Evolutionary conservation across 1,139 yeast genomes (phyloP).

Genomic region (Groenewaldozyma sp.): DNA sequence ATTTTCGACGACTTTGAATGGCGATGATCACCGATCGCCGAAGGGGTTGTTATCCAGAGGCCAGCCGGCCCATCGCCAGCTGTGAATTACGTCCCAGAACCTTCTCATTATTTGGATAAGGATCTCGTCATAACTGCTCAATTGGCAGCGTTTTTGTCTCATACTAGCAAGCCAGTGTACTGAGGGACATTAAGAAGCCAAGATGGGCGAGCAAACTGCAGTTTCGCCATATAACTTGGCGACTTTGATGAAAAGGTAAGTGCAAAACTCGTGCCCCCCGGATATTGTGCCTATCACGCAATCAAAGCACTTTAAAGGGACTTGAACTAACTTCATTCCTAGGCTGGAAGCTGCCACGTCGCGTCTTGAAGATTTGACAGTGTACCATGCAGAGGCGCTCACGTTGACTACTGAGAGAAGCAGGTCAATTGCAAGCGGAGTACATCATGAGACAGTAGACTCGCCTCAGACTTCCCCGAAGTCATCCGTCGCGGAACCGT

Average conservation of each 20-base stretch:
- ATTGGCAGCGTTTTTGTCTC: no score
- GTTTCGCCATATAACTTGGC: constrained; percentile 70
- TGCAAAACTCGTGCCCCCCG: constrained; percentile 2
- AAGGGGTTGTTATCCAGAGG: no score
- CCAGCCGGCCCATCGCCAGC: no score
- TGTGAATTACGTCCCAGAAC: no score
- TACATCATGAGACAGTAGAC: constrained; percentile 5
- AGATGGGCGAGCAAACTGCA: no score
- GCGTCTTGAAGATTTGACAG: constrained; percentile 79
- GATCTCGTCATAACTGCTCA: no score
- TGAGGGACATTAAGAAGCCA: no score
- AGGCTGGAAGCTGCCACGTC: constrained; percentile 90
- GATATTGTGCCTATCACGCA: not conserved
- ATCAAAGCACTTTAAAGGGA: no score
- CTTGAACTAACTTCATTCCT: not conserved
- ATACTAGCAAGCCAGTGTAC: no score
- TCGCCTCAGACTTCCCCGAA: constrained; percentile 4
- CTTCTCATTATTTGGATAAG: no score
- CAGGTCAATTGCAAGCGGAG: constrained; percentile 23
- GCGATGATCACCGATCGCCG: no score
- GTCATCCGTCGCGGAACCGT: constrained; percentile 8
- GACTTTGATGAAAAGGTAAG: constrained; percentile 59
- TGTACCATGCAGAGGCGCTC: constrained; percentile 53
- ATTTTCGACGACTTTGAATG: no score
- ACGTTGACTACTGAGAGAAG: constrained; percentile 14